Conservation (phyloP, 805 yeast genomes). For the Saturnispora saitoi region DNA sequence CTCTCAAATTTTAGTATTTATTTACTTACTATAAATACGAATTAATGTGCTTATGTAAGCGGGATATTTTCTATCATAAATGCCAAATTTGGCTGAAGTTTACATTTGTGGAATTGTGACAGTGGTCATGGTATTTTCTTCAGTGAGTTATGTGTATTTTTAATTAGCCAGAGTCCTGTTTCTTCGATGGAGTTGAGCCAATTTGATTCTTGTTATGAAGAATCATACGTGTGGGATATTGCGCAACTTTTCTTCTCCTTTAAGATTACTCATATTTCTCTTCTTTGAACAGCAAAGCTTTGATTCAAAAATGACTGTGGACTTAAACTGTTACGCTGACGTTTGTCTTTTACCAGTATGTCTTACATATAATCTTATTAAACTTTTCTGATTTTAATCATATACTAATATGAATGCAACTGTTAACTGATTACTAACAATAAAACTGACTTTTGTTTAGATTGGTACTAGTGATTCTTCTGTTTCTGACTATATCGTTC, state of each 20-base stretch:
- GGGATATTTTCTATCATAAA: too few relatives aligned
- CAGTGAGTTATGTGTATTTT: too few relatives aligned
- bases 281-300: neutral
- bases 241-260: neutral
- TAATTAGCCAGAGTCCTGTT: neutral
- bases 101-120: neutral
- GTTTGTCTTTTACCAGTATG: conserved; percentile 75
- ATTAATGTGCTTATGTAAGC: neutral
- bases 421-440: conserved; percentile 6
- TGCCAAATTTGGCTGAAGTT: neutral
- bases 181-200: neutral
- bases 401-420: conserved; percentile 50
- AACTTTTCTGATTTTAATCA: conserved; percentile 83
- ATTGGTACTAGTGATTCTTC: conserved; percentile 75
- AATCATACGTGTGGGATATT: neutral
- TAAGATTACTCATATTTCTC: too few relatives aligned
- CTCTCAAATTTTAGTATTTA: neutral
- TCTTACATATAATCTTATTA: conserved; percentile 28
- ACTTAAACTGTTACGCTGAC: conserved; percentile 70
- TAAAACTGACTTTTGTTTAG: conserved; percentile 24
- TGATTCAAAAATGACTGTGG: conserved; percentile 26
- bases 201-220: neutral
- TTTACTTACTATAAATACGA: neutral
- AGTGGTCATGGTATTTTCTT: too few relatives aligned
- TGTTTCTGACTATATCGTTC: conserved; percentile 72